These are phyloP conservation scores for Diaporthe vexans DNA, from an alignment of 2,329 filamentous ascomycete species.

Conservation along the genomic window DNA sequence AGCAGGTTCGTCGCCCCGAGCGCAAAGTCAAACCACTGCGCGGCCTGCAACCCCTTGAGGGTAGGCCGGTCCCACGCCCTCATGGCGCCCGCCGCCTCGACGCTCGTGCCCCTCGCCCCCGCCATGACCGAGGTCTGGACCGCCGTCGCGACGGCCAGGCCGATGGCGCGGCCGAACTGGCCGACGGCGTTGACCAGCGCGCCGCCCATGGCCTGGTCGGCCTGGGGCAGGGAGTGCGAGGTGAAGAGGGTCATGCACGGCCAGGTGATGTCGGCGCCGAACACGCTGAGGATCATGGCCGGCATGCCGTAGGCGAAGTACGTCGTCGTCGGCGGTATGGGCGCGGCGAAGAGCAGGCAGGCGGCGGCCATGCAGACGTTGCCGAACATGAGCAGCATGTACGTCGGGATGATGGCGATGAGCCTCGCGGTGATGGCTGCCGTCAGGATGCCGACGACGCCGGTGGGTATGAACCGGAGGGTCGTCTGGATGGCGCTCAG, in stretches of 20 bases:
- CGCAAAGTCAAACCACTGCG: slow-evolving; percentile 66
- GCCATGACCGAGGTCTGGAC: slow-evolving; percentile 75
- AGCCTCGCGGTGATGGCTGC: slow-evolving; percentile 69
- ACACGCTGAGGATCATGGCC: slow-evolving; percentile 75
- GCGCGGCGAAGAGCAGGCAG: slow-evolving; percentile 73
- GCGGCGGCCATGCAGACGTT: slow-evolving; percentile 68
- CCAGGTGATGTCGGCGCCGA: slow-evolving; percentile 77
- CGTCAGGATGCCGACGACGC: slow-evolving; percentile 70
- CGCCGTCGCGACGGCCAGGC: slow-evolving; percentile 74
- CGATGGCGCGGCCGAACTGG: slow-evolving; percentile 76
- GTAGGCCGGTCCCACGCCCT: slow-evolving; percentile 60
- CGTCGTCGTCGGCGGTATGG: slow-evolving; percentile 70
- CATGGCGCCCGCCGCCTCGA: slow-evolving; percentile 60
- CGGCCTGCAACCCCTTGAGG: slow-evolving; percentile 63
- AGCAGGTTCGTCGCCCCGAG: slow-evolving; percentile 59
- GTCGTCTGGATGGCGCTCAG: slow-evolving; percentile 75
- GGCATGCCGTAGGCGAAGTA: slow-evolving; percentile 79
- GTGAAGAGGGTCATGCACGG: slow-evolving; percentile 76
- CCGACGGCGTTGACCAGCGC: slow-evolving; percentile 77
- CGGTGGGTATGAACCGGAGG: slow-evolving; percentile 77
- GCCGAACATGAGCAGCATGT: slow-evolving; percentile 70
- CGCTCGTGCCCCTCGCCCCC: slow-evolving; percentile 56
- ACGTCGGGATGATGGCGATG: slow-evolving; percentile 70
- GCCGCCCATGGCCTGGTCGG: slow-evolving; percentile 77
- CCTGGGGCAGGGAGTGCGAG: slow-evolving; percentile 70